Percentiles rank a stretch among this genome's conserved stretches.
phyloP scores from a whole-genome alignment of 768 basidiomycete species.

The Lentinula edodes region DNA sequence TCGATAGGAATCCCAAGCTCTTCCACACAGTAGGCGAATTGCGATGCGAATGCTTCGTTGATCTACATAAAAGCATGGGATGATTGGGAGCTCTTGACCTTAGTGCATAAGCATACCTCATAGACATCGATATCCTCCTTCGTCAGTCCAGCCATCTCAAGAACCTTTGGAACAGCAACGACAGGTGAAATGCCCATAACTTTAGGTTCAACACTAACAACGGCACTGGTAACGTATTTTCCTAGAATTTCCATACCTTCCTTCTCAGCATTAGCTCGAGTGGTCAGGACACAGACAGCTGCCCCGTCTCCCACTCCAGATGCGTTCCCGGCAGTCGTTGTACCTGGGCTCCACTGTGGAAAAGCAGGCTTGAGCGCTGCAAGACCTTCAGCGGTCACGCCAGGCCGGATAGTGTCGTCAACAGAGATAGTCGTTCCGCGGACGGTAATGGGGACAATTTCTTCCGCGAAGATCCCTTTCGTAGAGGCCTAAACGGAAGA shows the following conservation, averaged over 20 bases:
- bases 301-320: slow-evolving; percentile 93
- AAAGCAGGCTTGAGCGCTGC: slow-evolving; percentile 83
- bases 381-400: slow-evolving; percentile 76
- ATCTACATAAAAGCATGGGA: slow-evolving; percentile 39
- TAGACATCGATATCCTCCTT: slow-evolving; percentile 75
- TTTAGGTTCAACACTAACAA: slow-evolving; percentile 76
- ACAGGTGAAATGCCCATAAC: slow-evolving; percentile 79
- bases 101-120: slow-evolving; percentile 42
- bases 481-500: slow-evolving; percentile 45
- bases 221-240: slow-evolving; percentile 74
- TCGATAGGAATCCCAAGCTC: slow-evolving; percentile 68
- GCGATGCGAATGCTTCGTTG: slow-evolving; percentile 90
- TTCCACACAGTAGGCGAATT: slow-evolving; percentile 90
- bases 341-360: slow-evolving; percentile 64
- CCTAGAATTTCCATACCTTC: slow-evolving; percentile 77
- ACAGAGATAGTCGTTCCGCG: slow-evolving; percentile 59
- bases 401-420: slow-evolving; percentile 86
- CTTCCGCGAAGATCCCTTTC: slow-evolving; percentile 71
- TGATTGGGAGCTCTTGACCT: background rate
- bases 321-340: slow-evolving; percentile 81
- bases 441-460: slow-evolving; percentile 85
- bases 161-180: slow-evolving; percentile 63
- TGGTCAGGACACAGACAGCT: slow-evolving; percentile 75
- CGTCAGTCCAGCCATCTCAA: slow-evolving; percentile 52
- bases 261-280: slow-evolving; percentile 68